Evolutionary conservation across 2,329 filamentous ascomycete species (phyloP), one percentile per base, ranked within the genome.

Genomic region (Torrubiellomyces zombiae): DNA sequence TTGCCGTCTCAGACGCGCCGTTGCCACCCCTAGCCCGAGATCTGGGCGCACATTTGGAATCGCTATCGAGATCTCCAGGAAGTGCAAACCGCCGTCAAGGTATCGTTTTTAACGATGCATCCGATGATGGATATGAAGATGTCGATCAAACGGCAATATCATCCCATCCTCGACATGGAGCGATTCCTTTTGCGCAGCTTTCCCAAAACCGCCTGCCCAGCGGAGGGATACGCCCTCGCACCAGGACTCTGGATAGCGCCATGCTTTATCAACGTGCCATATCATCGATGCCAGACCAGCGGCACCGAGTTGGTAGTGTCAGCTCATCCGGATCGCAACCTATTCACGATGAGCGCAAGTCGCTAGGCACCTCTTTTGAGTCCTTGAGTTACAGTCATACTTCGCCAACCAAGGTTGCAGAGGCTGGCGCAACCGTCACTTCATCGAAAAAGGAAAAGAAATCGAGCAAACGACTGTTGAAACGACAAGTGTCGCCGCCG

Each of bases 301-400:
- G 75, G 25, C 67, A 73, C 38, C 63, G 75, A 25, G 67, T 81
- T 21, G 73, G 75, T 24, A 81, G 76, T 15, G 67, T 81, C 37
- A 73, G 75, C 37, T 75, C 73, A 18, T 60, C 69, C 6, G 42
- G 59, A 4, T 64, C 69, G 4, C 56, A 66, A 23, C 55, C 59
- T 24, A 57, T 62, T 24, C 50, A 59, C 29, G 61, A 67, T 13
- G 62, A 66, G 20, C 50, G 55, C 28, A 56, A 52, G 27, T 35
- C 49, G 12, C 42, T 52, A 13, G 42, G 50, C 14, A 47, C 52
- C n/a, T 43, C 50, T 8, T 41, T 53, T 8, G 58, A 63, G 31
- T 50, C 56, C 3, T 33, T 57, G 13, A 43, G 50, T 18, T 59
- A 56, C 31, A n/a, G n/a, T n/a, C n/a, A n/a, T n/a, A n/a, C n/a